Conservation (phyloP, 805 yeast species). For the Zygoascus flipseniorum region DNA sequence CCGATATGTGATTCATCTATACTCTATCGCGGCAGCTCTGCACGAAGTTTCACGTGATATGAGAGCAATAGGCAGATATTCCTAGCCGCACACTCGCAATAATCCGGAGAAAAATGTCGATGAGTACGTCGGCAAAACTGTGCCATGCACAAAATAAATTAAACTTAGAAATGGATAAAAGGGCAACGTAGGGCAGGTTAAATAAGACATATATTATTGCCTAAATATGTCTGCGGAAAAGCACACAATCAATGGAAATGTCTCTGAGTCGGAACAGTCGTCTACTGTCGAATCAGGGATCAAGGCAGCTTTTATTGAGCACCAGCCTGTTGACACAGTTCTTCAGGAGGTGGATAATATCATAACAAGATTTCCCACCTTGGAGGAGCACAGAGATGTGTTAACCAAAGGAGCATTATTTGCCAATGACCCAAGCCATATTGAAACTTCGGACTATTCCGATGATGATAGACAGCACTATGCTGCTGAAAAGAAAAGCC, state of each 20-base stretch:
- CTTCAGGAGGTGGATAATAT: background rate
- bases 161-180: background rate
- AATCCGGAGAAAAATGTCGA: too few species aligned
- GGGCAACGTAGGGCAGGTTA: background rate
- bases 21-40: too few species aligned
- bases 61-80: too few species aligned
- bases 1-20: too few species aligned
- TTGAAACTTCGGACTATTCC: background rate
- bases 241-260: background rate
- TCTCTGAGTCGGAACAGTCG: background rate
- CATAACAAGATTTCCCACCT: background rate
- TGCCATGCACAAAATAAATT: too few species aligned
- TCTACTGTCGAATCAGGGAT: background rate
- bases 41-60: too few species aligned
- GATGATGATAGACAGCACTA: background rate
- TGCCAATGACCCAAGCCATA: background rate
- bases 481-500: background rate
- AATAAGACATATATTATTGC: background rate
- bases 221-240: background rate
- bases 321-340: background rate
- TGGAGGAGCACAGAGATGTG: background rate
- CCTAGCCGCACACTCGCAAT: too few species aligned
- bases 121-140: too few species aligned
- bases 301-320: background rate
- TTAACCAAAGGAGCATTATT: background rate